Percentiles rank a stretch among this genome's conserved stretches.
These are phyloP conservation scores for Punctularia strigosozonata DNA, from an alignment of 768 basidiomycete species.

Conservation along the genomic window DNA sequence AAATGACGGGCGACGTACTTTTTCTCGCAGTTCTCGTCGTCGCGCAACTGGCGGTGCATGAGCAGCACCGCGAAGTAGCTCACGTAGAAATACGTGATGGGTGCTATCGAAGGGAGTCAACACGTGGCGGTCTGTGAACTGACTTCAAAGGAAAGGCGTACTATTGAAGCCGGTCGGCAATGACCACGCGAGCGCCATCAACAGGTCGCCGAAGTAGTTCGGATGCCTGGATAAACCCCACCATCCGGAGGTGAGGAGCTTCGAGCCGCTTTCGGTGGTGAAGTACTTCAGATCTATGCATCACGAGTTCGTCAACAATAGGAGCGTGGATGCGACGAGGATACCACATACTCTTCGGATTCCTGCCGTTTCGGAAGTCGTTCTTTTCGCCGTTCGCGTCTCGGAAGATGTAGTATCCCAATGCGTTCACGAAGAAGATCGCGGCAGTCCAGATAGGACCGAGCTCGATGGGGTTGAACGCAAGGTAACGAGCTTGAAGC, in stretches of 20 bases:
- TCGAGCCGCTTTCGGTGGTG: constrained; percentile 76
- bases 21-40: constrained; percentile 82
- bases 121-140: no score
- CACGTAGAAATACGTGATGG: constrained; percentile 93
- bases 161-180: constrained; percentile 84
- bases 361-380: constrained; percentile 84
- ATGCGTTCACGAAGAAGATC: constrained; percentile 51
- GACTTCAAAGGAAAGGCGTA: no score
- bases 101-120: no score
- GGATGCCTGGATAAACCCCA: constrained; percentile 94
- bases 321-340: neutral
- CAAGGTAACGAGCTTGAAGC: constrained; percentile 90
- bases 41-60: constrained; percentile 79
- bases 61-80: constrained; percentile 83
- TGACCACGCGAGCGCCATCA: constrained; percentile 91
- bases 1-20: constrained; percentile 43
- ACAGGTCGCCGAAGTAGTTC: constrained; percentile 78
- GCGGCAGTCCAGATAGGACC: constrained; percentile 42
- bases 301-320: neutral
- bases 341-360: constrained; percentile 68
- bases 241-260: constrained; percentile 92
- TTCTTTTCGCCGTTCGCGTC: constrained; percentile 88
- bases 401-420: constrained; percentile 90
- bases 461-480: constrained; percentile 76
- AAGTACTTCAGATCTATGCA: constrained; percentile 62